Conservation (phyloP, 345 rosid species). For the Linum trigynum region DNA sequence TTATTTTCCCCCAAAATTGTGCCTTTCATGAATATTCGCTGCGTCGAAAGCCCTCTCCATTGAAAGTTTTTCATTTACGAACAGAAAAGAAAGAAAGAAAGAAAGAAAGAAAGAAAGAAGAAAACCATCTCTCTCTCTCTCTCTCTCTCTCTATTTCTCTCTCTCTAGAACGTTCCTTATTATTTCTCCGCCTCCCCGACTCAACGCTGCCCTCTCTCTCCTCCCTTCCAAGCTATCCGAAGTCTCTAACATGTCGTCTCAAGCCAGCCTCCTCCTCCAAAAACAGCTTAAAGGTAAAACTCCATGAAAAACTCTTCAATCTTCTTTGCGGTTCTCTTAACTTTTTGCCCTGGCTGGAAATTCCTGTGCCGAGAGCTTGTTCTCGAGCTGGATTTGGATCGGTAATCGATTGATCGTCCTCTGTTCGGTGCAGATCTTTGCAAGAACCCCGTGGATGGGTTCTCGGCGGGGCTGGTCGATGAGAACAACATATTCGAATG, state of each 20-base stretch:
- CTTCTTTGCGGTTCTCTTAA: neutral
- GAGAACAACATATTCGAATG: constrained; percentile 90
- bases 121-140: neutral
- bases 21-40: no score
- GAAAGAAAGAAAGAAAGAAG: no score
- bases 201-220: neutral
- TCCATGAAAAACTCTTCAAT: no score
- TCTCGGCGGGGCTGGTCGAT: constrained; percentile 96
- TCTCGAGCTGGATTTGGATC: constrained; percentile 5
- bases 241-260: constrained; percentile 39
- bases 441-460: constrained; percentile 89
- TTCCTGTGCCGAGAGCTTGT: neutral
- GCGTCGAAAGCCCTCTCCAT: no score
- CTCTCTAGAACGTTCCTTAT: constrained; percentile 10
- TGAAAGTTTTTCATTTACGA: no score
- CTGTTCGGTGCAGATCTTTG: constrained; percentile 75
- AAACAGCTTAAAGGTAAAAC: constrained; percentile 77
- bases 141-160: neutral
- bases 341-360: neutral
- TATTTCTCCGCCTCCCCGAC: neutral
- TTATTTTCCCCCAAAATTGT: no score
- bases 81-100: no score
- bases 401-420: constrained; percentile 18
- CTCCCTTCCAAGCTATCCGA: neutral
- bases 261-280: constrained; percentile 89